A percentile compares a stretch with the other conserved stretches of the same genome.
Conservation (phyloP, 306 rosid species). For the Chamaecrista fasciculata region DNA sequence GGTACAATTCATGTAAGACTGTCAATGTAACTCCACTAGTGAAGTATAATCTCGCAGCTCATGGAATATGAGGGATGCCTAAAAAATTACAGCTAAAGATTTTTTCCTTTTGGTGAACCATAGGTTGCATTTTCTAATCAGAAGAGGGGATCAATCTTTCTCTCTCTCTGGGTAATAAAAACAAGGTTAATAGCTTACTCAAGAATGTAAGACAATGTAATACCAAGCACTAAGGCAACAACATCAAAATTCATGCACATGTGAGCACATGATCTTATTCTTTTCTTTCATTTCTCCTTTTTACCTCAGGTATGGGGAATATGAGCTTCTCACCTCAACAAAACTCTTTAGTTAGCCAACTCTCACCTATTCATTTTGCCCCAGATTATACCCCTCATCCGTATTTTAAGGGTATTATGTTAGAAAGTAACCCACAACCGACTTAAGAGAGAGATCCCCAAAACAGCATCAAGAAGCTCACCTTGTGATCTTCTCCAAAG, state of each 20-base stretch:
- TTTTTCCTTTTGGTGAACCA: not conserved
- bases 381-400: not conserved
- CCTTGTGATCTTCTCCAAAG: constrained; percentile 90
- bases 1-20: not conserved
- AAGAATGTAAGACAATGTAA: not conserved
- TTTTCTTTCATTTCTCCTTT: not conserved
- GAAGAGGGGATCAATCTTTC: no score
- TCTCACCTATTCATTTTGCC: constrained; percentile 7
- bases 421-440: constrained; percentile 17
- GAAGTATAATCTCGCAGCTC: not conserved
- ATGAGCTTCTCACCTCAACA: constrained; percentile 5
- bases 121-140: not conserved
- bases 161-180: not conserved
- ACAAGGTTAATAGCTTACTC: not conserved
- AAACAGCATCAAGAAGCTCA: constrained; percentile 29
- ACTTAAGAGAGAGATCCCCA: constrained; percentile 25
- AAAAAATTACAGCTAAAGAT: not conserved
- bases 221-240: not conserved
- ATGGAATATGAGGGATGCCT: not conserved
- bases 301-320: not conserved
- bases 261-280: not conserved
- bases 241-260: not conserved
- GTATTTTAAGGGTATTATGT: not conserved
- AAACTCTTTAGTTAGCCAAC: not conserved
- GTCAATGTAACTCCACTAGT: not conserved